These are phyloP conservation scores for Helotiales sp. DNA, from an alignment of 2,329 filamentous ascomycete genomes.

Conservation along the genomic window DNA sequence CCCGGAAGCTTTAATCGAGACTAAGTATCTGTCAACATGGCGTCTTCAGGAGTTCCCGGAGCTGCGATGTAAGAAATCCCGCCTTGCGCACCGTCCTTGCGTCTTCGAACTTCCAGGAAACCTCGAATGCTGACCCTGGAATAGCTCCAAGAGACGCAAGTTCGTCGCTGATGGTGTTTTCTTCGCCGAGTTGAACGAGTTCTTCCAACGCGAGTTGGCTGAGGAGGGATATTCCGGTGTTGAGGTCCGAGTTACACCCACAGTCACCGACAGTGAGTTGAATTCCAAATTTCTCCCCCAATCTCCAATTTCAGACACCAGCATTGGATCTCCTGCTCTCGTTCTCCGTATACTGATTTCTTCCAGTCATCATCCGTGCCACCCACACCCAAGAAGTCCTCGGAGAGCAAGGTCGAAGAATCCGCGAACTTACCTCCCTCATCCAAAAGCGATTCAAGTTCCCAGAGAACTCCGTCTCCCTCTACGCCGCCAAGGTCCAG, in stretches of 20 bases:
- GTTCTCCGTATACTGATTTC: not conserved
- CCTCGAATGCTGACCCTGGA: not conserved
- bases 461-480: conserved; percentile 99
- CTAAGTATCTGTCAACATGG: conserved; percentile 44
- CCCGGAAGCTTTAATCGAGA: conserved; percentile 38
- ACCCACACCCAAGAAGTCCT: conserved; percentile 99
- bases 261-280: conserved; percentile 68
- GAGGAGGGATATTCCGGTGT: conserved; percentile 99
- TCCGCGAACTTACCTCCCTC: conserved; percentile 99
- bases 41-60: conserved; percentile 44
- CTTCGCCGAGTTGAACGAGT: conserved; percentile 99
- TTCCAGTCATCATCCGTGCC: conserved; percentile 83
- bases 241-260: conserved; percentile 95
- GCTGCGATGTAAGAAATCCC: conserved; percentile 44
- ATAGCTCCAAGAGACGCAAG: conserved; percentile 89
- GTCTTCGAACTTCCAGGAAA: not conserved
- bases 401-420: conserved; percentile 99
- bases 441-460: conserved; percentile 99
- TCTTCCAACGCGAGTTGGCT: conserved; percentile 99
- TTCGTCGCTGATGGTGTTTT: conserved; percentile 99
- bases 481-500: conserved; percentile 99
- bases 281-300: not conserved
- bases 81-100: not conserved
- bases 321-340: not conserved
- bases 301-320: not conserved